A percentile compares a stretch with the other conserved stretches of the same genome.
Evolutionary conservation across 257 asterid species (phyloP).

Genomic region (Ballota nigra): DNA sequence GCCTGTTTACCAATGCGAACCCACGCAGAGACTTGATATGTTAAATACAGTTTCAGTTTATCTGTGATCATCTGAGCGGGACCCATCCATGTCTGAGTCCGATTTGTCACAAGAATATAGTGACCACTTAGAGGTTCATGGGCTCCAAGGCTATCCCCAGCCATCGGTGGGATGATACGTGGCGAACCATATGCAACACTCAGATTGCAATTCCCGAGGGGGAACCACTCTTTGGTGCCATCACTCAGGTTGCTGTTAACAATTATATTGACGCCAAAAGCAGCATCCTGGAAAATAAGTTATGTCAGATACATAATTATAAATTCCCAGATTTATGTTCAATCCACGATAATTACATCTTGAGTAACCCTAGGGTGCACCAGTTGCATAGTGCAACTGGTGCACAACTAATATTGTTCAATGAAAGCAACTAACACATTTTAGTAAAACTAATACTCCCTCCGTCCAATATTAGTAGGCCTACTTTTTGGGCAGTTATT

Average conservation of each 20-base stretch:
- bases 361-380: not conserved
- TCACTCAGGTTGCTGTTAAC: slow-evolving; percentile 54
- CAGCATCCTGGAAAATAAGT: slow-evolving; percentile 44
- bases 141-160: slow-evolving; percentile 66
- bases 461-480: no score
- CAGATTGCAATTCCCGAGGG: slow-evolving; percentile 70
- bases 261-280: slow-evolving; percentile 60
- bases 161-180: slow-evolving; percentile 75
- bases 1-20: slow-evolving; percentile 55
- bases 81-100: slow-evolving; percentile 85
- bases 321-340: not conserved
- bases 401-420: no score
- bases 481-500: no score
- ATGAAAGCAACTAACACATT: no score
- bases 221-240: slow-evolving; percentile 66
- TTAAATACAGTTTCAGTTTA: slow-evolving; percentile 55
- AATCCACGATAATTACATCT: not conserved
- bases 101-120: slow-evolving; percentile 59
- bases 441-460: no score
- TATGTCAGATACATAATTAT: not conserved
- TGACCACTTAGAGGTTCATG: slow-evolving; percentile 69
- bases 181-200: slow-evolving; percentile 67
- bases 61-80: slow-evolving; percentile 83
- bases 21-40: slow-evolving; percentile 92
- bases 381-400: no score